These are phyloP conservation scores for Arthrobotrys conoides DNA, from an alignment of 2,329 filamentous ascomycete species.

Conservation along the genomic window DNA sequence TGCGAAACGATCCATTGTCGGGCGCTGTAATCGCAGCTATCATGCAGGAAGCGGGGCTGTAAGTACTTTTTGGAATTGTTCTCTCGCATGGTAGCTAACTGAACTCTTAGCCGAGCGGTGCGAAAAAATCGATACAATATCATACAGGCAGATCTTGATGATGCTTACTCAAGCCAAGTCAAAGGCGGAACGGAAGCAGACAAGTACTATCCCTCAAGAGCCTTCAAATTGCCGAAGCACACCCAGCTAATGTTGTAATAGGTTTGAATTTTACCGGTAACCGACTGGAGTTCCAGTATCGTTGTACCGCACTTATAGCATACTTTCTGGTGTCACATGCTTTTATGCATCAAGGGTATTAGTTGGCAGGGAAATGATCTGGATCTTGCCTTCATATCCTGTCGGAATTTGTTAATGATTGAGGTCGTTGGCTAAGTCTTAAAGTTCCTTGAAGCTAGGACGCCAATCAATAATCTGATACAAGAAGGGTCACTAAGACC, in stretches of 20 bases:
- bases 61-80: slow-evolving; percentile 68
- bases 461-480: no score
- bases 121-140: slow-evolving; percentile 88
- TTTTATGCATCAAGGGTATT: not conserved
- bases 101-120: slow-evolving; percentile 62
- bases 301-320: not conserved
- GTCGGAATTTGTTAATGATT: not conserved
- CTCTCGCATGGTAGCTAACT: not conserved
- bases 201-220: slow-evolving; percentile 65
- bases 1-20: slow-evolving; percentile 93
- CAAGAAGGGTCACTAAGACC: no score
- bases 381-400: not conserved
- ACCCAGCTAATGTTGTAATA: slow-evolving; percentile 36
- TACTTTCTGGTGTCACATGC: not conserved
- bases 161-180: slow-evolving; percentile 96
- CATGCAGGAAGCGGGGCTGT: slow-evolving; percentile 97
- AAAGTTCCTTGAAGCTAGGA: not conserved
- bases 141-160: slow-evolving; percentile 95
- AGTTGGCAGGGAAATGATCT: not conserved
- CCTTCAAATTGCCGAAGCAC: not conserved
- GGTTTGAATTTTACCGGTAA: slow-evolving; percentile 64
- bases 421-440: not conserved
- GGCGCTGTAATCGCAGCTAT: slow-evolving; percentile 97
- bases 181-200: slow-evolving; percentile 82
- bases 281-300: not conserved